These are phyloP conservation scores for Tagetes patula DNA, from an alignment of 129 eudicot genomes.

Conservation along the genomic window DNA sequence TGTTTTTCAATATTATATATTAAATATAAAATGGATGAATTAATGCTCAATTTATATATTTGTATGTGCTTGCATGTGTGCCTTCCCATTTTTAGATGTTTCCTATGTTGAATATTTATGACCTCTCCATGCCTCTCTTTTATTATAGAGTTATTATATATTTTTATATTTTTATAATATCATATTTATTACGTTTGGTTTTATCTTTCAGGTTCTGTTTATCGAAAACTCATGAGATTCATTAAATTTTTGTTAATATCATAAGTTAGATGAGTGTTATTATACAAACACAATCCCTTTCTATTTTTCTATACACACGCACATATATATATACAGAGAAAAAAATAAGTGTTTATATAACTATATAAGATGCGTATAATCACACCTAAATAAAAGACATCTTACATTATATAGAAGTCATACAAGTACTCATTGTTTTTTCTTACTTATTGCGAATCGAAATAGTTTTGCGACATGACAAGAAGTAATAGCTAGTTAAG, in stretches of 20 bases:
- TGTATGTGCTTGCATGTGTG: conserved; percentile 16
- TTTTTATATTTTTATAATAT: neutral
- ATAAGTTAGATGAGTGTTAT: no score
- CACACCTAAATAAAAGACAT: no score
- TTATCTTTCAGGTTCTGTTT: neutral
- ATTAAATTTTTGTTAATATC: neutral
- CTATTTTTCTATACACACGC: no score
- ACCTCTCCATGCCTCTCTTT: conserved; percentile 17
- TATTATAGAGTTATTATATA: neutral
- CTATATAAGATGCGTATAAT: no score
- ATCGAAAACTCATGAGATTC: neutral
- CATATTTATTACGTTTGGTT: neutral
- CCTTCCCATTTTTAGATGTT: conserved; percentile 23
- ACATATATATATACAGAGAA: no score
- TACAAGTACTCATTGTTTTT: no score
- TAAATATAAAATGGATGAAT: conserved; percentile 1
- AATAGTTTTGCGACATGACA: no score
- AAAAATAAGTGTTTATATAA: no score
- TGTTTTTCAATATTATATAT: conserved; percentile 16
- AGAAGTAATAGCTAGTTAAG: no score
- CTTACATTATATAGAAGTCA: no score
- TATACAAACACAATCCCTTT: no score
- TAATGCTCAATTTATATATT: conserved; percentile 17
- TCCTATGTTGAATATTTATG: conserved; percentile 33
- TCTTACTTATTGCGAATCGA: no score